phyloP scores from a whole-genome alignment of 2,329 filamentous ascomycete species.

The Calonectria henricotiae region DNA sequence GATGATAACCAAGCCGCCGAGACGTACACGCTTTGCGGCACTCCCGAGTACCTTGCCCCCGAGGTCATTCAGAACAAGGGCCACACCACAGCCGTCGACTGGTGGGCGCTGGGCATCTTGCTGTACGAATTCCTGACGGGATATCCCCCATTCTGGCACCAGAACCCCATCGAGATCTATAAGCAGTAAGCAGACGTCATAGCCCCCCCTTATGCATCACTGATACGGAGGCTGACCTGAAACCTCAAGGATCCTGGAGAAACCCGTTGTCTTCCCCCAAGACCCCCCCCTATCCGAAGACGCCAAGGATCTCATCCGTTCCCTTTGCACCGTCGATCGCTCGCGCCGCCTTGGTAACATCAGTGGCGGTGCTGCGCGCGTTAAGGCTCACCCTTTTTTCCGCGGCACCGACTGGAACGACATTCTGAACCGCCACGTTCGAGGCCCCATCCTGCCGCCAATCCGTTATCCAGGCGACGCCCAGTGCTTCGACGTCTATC shows the following conservation, averaged over 20 bases:
- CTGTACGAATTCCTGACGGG: conserved; percentile 90
- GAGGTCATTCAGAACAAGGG: conserved; percentile 90
- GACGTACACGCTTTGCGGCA: conserved; percentile 88
- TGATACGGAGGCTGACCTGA: conserved; percentile 16
- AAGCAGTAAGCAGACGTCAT: conserved; percentile 72
- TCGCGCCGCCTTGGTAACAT: conserved; percentile 86
- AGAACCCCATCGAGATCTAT: conserved; percentile 90
- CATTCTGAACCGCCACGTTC: conserved; percentile 74
- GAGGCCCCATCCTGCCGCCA: conserved; percentile 84
- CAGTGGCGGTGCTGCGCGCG: conserved; percentile 79
- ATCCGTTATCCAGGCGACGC: conserved; percentile 82
- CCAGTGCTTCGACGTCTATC: conserved; percentile 87
- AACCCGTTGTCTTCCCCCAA: conserved; percentile 81
- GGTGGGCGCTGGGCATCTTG: conserved; percentile 89
- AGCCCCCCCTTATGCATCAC: not conserved
- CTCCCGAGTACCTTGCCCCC: conserved; percentile 87
- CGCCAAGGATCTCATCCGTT: conserved; percentile 82
- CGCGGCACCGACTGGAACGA: conserved; percentile 81
- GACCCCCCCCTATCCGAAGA: conserved; percentile 76
- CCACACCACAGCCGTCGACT: conserved; percentile 84
- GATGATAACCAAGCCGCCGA: conserved; percentile 69
- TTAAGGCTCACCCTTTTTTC: conserved; percentile 87
- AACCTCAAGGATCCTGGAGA: conserved; percentile 79
- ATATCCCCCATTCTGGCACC: conserved; percentile 90
- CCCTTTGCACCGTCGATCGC: conserved; percentile 85